These are phyloP conservation scores for Trypanosoma mega DNA, from an alignment of 208 protist genomes.

Conservation along the genomic window DNA sequence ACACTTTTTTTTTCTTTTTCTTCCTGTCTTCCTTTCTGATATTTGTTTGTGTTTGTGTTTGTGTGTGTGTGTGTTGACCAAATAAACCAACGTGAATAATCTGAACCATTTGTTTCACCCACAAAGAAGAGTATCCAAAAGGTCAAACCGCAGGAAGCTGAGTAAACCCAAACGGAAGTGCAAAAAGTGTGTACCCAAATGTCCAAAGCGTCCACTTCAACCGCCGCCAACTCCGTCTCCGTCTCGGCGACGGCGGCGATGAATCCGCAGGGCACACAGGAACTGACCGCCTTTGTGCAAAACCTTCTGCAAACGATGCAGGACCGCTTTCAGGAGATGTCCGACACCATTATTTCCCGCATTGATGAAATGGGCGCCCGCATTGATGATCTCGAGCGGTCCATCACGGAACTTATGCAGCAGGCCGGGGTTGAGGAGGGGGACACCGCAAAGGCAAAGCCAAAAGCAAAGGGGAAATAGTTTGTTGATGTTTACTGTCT, in stretches of 20 bases:
- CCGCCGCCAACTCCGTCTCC: constrained; percentile 7
- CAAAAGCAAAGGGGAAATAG: constrained; percentile 8
- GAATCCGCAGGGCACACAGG: constrained; percentile 72
- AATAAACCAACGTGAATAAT: constrained; percentile 3
- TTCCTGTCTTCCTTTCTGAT: not conserved
- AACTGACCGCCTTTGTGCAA: constrained; percentile 94
- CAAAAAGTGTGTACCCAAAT: no score
- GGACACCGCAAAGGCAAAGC: constrained; percentile 25
- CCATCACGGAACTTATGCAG: constrained; percentile 94
- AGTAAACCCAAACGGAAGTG: no score
- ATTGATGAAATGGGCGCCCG: constrained; percentile 94
- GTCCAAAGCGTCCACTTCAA: constrained; percentile 1
- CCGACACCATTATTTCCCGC: constrained; percentile 88
- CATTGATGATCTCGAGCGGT: constrained; percentile 94
- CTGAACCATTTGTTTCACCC: no score
- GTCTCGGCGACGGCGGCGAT: not conserved
- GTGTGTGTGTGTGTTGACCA: not conserved
- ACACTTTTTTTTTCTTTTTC: constrained; percentile 3
- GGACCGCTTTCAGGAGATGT: constrained; percentile 94
- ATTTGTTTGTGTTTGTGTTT: constrained; percentile 1
- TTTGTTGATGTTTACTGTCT: not conserved
- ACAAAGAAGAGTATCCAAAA: no score
- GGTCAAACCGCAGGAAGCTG: no score
- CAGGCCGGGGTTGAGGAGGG: constrained; percentile 89
- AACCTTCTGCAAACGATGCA: constrained; percentile 95